phyloP scores from a whole-genome alignment of 305 asterid genomes.

The Fraxinus albicans region DNA sequence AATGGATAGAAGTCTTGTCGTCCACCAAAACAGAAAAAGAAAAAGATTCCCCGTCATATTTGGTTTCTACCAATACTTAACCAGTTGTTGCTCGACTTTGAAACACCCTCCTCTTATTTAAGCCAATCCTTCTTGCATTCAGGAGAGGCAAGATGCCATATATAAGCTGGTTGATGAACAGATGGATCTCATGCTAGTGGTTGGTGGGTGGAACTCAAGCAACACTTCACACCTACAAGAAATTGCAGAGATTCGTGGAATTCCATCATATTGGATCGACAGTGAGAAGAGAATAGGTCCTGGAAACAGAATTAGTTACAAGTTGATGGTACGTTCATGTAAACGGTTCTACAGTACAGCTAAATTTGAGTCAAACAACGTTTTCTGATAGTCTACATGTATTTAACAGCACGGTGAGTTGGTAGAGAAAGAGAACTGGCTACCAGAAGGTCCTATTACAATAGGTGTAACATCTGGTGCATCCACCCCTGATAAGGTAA shows the following conservation, averaged over 20 bases:
- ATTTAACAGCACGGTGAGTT: conserved; percentile 84
- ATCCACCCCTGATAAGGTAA: conserved; percentile 98
- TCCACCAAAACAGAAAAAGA: neutral
- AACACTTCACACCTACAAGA: conserved; percentile 98
- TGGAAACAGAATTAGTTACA: conserved; percentile 80
- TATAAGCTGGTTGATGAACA: conserved; percentile 80
- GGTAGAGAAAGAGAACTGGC: conserved; percentile 86
- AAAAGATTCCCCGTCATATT: neutral
- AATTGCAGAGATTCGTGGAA: conserved; percentile 87
- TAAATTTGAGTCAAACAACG: neutral
- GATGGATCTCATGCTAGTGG: conserved; percentile 82
- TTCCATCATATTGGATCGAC: conserved; percentile 97
- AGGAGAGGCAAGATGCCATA: conserved; percentile 99
- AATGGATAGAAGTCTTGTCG: neutral
- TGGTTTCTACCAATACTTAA: neutral
- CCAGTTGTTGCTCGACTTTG: neutral
- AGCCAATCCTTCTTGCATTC: conserved; percentile 22
- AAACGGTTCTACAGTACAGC: neutral
- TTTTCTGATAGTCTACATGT: neutral
- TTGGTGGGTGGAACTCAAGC: conserved; percentile 99
- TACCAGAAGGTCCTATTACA: conserved; percentile 87
- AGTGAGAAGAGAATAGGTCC: conserved; percentile 88
- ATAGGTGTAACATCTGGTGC: conserved; percentile 97
- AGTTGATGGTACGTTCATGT: conserved; percentile 58
- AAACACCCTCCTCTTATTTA: conserved; percentile 4